phyloP scores from a whole-genome alignment of 2,329 filamentous ascomycete species.

The Apiospora marii region DNA sequence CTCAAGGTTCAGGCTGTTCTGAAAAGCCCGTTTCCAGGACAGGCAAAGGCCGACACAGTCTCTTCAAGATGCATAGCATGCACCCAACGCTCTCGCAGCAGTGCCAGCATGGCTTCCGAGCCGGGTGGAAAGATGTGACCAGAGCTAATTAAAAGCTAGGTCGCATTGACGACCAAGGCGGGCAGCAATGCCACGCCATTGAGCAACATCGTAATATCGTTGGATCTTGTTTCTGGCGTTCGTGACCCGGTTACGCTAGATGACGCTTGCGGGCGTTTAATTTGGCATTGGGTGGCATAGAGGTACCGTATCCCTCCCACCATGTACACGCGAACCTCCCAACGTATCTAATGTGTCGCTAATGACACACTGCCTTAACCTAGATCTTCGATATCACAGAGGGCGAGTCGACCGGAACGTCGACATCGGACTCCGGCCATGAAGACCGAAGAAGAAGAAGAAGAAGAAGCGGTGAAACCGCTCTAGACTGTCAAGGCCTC shows the following conservation, averaged over 20 bases:
- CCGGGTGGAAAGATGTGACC: background rate
- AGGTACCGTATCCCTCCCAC: background rate
- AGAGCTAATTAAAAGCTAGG: constrained; percentile 13
- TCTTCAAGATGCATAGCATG: background rate
- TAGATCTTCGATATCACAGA: constrained; percentile 4
- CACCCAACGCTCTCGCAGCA: background rate
- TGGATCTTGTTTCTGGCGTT: background rate
- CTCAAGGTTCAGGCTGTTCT: background rate
- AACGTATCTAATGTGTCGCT: background rate
- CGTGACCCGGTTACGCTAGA: constrained; percentile 11
- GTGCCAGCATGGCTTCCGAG: background rate
- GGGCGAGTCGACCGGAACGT: background rate
- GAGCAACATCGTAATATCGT: constrained; percentile 11
- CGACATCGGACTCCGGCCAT: background rate
- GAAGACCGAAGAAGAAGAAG: background rate
- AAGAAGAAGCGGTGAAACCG: background rate
- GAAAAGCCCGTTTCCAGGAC: constrained; percentile 1
- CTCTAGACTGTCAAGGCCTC: background rate
- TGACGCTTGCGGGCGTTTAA: constrained; percentile 19
- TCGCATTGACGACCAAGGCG: constrained; percentile 1
- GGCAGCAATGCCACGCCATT: constrained; percentile 13
- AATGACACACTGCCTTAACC: constrained; percentile 7
- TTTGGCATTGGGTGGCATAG: background rate
- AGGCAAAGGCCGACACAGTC: background rate
- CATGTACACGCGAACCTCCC: background rate